Evolutionary conservation across 331 rosid genomes (phyloP), one percentile per base, ranked within the genome.

Genomic region (Spiraea crenata): DNA sequence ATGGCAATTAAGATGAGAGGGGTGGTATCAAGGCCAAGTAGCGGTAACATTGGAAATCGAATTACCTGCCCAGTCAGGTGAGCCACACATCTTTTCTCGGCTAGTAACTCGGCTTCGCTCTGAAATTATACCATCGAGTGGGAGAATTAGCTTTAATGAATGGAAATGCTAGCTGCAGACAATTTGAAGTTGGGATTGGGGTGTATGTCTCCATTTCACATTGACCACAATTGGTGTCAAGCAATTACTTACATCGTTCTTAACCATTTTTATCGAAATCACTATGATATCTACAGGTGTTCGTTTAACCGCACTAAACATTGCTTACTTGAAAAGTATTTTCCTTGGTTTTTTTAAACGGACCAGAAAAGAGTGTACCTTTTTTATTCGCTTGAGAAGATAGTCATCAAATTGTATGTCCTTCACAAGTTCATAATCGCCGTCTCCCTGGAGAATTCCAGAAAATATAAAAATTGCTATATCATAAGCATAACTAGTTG

Each of bases 31-130:
- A 59, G 25, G 0, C 3, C 7, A 59, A 31, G 3, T 58, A 47
- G 54, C 12, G 52, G 37, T 40, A 48, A 76, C 17, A 20, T 34
- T 63, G 35, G 20, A 41, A 63, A 59, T 70, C 45, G 63, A 25
- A 25, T 0, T 75, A 93, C 99, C 97, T 91, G 93, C 62, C 99
- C 99, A 20, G 80, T 91, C 56, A 93, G 91, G 77, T 93, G 99
- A 82, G 93, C 99, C 63, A 89, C 96, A 62, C 99, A 93, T 81
- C 92, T 83, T 87, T 93, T 89, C 90, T 93, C 99, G 3, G 99
- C 97, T 60, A 89, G 76, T 70, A 93, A 74, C 79, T 93, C 99
- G 44, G 91, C 97, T 86, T 91, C 99, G 3, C 87, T 86, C 99
- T 93, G 91, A 76, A 82, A 58, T 16, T 69, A 49, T 70, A 25